Percentiles rank a stretch among this genome's conserved stretches.
Evolutionary conservation across 192 early-diverging fungal genomes (phyloP).

Genomic region (Entophlyctis luteolus): DNA sequence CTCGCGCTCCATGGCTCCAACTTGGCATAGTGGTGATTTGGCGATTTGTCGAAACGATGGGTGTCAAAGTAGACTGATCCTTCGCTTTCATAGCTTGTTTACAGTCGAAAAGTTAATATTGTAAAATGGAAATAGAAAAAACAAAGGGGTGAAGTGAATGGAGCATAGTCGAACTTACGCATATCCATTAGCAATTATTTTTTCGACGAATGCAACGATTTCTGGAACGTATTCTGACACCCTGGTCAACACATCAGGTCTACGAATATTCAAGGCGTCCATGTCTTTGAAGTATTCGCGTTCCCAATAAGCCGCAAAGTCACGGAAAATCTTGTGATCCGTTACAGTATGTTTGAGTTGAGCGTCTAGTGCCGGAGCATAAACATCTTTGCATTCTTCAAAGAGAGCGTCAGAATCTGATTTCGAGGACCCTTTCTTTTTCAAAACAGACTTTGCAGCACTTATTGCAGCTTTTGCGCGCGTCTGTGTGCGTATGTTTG

Average conservation of each 20-base stretch:
- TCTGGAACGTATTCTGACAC: conserved; percentile 97
- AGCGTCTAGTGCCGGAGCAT: conserved; percentile 26
- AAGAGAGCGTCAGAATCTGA: conserved; percentile 37
- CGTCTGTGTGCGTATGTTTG: not conserved
- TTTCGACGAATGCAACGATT: conserved; percentile 82
- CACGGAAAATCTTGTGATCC: conserved; percentile 86
- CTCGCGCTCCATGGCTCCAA: conserved; percentile 85
- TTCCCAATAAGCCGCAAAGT: conserved; percentile 91
- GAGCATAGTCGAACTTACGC: conserved; percentile 42
- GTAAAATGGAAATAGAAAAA: no score
- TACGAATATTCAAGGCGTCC: conserved; percentile 80
- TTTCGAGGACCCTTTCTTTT: not conserved
- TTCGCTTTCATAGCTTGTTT: conserved; percentile 67
- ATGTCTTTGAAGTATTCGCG: conserved; percentile 89
- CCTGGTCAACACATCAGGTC: conserved; percentile 84
- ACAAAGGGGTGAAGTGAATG: no score
- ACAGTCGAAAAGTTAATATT: no score
- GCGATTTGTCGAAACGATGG: conserved; percentile 68
- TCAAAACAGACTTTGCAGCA: not conserved
- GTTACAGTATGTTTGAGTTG: conserved; percentile 56
- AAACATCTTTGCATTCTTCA: conserved; percentile 48
- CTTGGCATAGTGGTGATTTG: conserved; percentile 90
- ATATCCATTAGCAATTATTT: conserved; percentile 93
- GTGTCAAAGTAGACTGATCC: conserved; percentile 97
- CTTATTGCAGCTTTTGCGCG: conserved; percentile 7